These are phyloP conservation scores for Penicillium sp. DNA, from an alignment of 2,329 filamentous ascomycete genomes.

Conservation along the genomic window DNA sequence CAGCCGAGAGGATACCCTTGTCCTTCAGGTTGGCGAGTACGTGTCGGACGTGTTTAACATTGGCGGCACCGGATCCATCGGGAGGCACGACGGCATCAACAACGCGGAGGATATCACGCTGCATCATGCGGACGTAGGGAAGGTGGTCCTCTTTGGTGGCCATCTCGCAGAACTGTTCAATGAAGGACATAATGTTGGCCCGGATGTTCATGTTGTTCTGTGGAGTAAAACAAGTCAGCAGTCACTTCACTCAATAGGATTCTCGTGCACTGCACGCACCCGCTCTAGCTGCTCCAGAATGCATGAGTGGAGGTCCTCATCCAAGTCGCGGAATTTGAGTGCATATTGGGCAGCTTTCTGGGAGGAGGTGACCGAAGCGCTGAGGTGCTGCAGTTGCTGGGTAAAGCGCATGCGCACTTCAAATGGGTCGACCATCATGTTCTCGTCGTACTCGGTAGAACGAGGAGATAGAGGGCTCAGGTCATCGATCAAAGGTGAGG, in stretches of 20 bases:
- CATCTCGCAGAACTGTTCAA: slow-evolving; percentile 90
- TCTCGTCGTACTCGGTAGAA: slow-evolving; percentile 1
- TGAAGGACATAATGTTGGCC: slow-evolving; percentile 99
- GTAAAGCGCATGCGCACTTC: slow-evolving; percentile 99
- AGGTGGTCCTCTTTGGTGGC: slow-evolving; percentile 73
- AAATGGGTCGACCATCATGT: slow-evolving; percentile 80
- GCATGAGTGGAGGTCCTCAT: slow-evolving; percentile 95
- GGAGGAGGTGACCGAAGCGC: slow-evolving; percentile 83
- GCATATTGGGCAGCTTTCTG: slow-evolving; percentile 95
- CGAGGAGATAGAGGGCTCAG: no score
- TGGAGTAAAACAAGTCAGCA: background rate
- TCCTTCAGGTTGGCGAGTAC: slow-evolving; percentile 71
- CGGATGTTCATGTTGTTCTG: slow-evolving; percentile 94
- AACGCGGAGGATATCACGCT: slow-evolving; percentile 86
- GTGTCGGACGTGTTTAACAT: slow-evolving; percentile 87
- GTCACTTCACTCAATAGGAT: background rate
- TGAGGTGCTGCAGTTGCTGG: slow-evolving; percentile 82
- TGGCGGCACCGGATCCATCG: slow-evolving; percentile 84
- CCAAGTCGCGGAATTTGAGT: slow-evolving; percentile 88
- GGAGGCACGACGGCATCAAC: slow-evolving; percentile 90
- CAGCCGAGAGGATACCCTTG: slow-evolving; percentile 71
- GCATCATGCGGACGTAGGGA: slow-evolving; percentile 91
- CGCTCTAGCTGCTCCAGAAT: slow-evolving; percentile 93
- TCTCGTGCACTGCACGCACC: slow-evolving; percentile 48
- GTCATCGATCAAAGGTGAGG: no score